Base-by-base conservation (phyloP, 495 filamentous ascomycete species). In the Margaritispora aquatica region DNA sequence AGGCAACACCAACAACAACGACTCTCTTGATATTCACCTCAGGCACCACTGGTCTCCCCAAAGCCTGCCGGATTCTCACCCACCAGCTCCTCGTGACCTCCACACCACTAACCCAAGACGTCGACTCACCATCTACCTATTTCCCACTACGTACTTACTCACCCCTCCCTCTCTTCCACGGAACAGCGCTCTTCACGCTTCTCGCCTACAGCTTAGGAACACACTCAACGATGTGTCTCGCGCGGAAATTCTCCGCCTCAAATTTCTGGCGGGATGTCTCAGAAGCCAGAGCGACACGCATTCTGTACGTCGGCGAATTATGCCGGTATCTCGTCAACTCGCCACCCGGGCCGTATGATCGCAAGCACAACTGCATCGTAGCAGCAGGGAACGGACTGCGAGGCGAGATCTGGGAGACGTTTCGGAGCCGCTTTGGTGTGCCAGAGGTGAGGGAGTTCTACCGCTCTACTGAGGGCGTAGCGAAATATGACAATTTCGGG, bases 221-320 rank as follows among this genome's bases (percentile, higher is more conserved):
- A 17, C 69, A 70, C 2, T 71, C 72, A 7, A 78, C 76, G 0
- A 59, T 81, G 24, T 80, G 77, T 54, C 66, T 80, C 1, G 68
- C 75, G 26, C 54, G 64, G 1, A 66, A 65, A 55, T 70, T 70
- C 62, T 66, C 63, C n/a, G 50, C 66, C 0, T 62, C 61, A 10
- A 62, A 65, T 0, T 75, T 75, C 66, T 75, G 63, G 64, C 63
- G 69, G 51, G 73, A 75, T 44, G 69, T 74, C 0, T 50, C 57
- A 1, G 62, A 61, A 9, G 64, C 57, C 15, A 26, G 59, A 1
- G 71, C 73, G 1, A 73, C 71, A 7, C 61, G 67, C 0, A 69
- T 75, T 31, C 60, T 73, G 19, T 75, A 75, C 52, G 73, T 75
- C 1, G 73, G 73, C 15, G 73, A 75, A 59, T 58, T 73, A 3